Evolutionary conservation across 164 flowering plant genomes (phyloP).

Genomic region (Aristolochia fimbriata): DNA sequence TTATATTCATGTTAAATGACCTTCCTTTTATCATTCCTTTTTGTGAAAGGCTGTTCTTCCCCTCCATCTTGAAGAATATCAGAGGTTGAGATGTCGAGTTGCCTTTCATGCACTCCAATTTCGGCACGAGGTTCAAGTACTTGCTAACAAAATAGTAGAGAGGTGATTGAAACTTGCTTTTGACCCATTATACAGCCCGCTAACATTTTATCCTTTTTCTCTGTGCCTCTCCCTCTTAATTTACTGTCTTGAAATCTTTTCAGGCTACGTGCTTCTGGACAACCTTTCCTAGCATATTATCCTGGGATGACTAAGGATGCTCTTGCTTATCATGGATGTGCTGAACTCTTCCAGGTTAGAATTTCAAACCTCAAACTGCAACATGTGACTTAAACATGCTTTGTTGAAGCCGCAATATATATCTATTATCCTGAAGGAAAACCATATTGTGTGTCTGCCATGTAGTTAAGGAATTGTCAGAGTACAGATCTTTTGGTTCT

Average conservation of each 20-base stretch:
- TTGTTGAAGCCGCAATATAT: too few relatives aligned
- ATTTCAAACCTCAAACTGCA: too few relatives aligned
- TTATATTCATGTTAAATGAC: not conserved
- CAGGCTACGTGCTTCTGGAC: constrained; percentile 63
- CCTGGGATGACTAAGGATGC: constrained; percentile 95
- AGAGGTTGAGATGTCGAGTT: constrained; percentile 91
- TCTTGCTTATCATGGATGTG: constrained; percentile 86
- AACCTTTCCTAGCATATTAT: constrained; percentile 75
- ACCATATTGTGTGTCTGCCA: too few relatives aligned
- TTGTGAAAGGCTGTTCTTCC: constrained; percentile 69
- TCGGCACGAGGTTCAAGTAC: constrained; percentile 78
- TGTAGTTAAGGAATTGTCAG: too few relatives aligned
- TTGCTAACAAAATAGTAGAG: constrained; percentile 53
- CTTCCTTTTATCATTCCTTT: not conserved
- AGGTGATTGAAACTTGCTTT: constrained; percentile 30
- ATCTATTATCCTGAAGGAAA: too few relatives aligned
- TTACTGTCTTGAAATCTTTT: not conserved
- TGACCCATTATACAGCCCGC: not conserved
- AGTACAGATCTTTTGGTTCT: too few relatives aligned
- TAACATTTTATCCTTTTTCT: not conserved
- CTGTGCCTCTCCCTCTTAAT: not conserved
- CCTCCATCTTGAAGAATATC: constrained; percentile 66
- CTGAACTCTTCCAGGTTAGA: constrained; percentile 90
- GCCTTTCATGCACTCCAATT: constrained; percentile 86
- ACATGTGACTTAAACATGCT: too few relatives aligned